A percentile compares a stretch with the other conserved stretches of the same genome.
Evolutionary conservation across 805 yeast species (phyloP).

Genomic region (Kodamaea jinghongensis): DNA sequence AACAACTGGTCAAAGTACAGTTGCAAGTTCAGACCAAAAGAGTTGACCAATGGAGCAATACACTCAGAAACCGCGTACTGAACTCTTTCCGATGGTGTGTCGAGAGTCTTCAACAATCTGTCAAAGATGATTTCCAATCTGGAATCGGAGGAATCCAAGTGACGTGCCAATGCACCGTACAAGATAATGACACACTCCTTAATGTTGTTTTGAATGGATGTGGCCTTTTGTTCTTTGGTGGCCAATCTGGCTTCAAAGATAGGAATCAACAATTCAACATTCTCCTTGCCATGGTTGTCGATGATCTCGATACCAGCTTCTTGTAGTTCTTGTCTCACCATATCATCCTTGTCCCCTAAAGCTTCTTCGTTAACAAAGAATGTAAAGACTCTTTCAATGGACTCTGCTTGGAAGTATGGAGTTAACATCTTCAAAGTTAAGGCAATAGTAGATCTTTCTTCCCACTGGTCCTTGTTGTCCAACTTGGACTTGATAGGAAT

Average conservation of each 20-base stretch:
- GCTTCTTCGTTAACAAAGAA: conserved; percentile 65
- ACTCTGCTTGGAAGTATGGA: conserved; percentile 38
- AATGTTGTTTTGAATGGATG: conserved; percentile 54
- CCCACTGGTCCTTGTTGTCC: conserved; percentile 77
- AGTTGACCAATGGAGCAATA: conserved; percentile 74
- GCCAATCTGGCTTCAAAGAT: conserved; percentile 72
- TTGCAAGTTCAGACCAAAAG: conserved; percentile 50
- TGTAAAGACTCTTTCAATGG: conserved; percentile 53
- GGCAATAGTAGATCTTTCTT: conserved; percentile 79
- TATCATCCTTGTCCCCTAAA: conserved; percentile 67
- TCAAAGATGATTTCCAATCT: conserved; percentile 66
- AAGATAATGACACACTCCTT: conserved; percentile 80
- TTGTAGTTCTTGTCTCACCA: conserved; percentile 78
- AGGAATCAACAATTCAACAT: conserved; percentile 74
- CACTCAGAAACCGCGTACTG: conserved; percentile 86
- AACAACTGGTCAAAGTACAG: conserved; percentile 57
- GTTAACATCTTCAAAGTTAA: conserved; percentile 58
- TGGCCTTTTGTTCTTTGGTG: conserved; percentile 42
- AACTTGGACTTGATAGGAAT: conserved; percentile 60
- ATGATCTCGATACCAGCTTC: conserved; percentile 84
- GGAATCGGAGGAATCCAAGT: conserved; percentile 63
- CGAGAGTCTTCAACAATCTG: conserved; percentile 69
- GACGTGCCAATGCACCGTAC: conserved; percentile 89
- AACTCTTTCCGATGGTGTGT: conserved; percentile 86
- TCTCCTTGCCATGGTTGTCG: conserved; percentile 57